A percentile compares a stretch with the other conserved stretches of the same genome.
These are phyloP conservation scores for Stachybotrys elegans DNA, from an alignment of 2,329 filamentous ascomycete species.

Conservation along the genomic window DNA sequence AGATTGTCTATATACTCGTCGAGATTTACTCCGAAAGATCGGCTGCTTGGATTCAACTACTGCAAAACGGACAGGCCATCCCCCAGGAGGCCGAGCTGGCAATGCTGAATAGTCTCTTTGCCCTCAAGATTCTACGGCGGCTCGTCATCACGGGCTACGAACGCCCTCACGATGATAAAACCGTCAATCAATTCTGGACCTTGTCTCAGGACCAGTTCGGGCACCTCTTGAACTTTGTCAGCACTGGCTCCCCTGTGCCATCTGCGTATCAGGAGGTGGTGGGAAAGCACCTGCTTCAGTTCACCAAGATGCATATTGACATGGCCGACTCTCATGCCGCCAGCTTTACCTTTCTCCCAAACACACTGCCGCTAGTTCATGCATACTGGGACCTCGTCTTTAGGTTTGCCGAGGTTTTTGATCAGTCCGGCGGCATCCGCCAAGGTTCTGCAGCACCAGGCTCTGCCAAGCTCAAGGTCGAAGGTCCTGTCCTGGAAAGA, in stretches of 20 bases:
- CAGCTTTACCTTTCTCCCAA: slow-evolving; percentile 77
- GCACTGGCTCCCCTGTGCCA: slow-evolving; percentile 49
- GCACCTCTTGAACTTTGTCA: slow-evolving; percentile 63
- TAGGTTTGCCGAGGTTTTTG: slow-evolving; percentile 70
- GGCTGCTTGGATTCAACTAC: slow-evolving; percentile 59
- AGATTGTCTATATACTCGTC: slow-evolving; percentile 75
- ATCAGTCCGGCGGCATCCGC: slow-evolving; percentile 52
- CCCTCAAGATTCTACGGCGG: slow-evolving; percentile 75
- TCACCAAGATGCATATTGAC: slow-evolving; percentile 85
- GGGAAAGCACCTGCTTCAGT: slow-evolving; percentile 84
- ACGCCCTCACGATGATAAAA: slow-evolving; percentile 70
- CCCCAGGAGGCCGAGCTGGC: slow-evolving; percentile 54
- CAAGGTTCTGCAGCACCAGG: slow-evolving; percentile 32
- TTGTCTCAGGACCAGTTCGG: slow-evolving; percentile 73
- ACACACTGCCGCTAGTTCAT: slow-evolving; percentile 69
- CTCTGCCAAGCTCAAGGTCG: slow-evolving; percentile 43
- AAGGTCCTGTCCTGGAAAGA: slow-evolving; percentile 67
- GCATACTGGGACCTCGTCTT: slow-evolving; percentile 83
- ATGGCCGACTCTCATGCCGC: slow-evolving; percentile 77
- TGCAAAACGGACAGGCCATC: slow-evolving; percentile 53
- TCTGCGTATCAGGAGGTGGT: slow-evolving; percentile 54
- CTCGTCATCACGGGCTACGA: slow-evolving; percentile 80
- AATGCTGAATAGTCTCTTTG: slow-evolving; percentile 71
- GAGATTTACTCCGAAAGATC: slow-evolving; percentile 75
- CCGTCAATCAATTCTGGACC: slow-evolving; percentile 76